Evolutionary conservation across 495 filamentous ascomycete species (phyloP).

Genomic region (Saxophila tyrrhenica): DNA sequence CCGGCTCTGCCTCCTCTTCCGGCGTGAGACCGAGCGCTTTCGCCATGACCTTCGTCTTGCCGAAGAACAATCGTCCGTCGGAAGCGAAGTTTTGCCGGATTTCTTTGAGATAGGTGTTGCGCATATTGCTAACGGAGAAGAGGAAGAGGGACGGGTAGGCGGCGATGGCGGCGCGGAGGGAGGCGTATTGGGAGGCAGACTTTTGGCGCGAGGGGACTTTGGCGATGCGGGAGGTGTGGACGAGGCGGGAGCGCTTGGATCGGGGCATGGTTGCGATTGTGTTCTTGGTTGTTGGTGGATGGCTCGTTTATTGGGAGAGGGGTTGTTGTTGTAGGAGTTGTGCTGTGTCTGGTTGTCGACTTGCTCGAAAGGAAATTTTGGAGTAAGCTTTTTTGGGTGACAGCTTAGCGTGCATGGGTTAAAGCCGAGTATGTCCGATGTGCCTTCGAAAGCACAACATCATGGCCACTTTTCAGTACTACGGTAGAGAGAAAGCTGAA

Average conservation of each 20-base stretch:
- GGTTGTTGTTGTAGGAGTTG: neutral
- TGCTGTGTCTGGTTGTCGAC: neutral
- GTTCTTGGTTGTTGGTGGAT: neutral
- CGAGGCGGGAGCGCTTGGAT: slow-evolving; percentile 82
- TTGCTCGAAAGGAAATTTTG: no score
- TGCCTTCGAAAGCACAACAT: no score
- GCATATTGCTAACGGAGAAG: slow-evolving; percentile 94
- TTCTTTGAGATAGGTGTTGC: slow-evolving; percentile 91
- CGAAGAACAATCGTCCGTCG: slow-evolving; percentile 92
- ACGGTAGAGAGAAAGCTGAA: no score
- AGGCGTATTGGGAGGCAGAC: slow-evolving; percentile 74
- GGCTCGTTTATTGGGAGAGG: no score
- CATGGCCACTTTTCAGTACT: no score
- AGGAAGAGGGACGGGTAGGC: slow-evolving; percentile 84
- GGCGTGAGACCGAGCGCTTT: slow-evolving; percentile 68
- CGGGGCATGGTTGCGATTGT: slow-evolving; percentile 66
- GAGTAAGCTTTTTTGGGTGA: no score
- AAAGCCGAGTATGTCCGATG: no score
- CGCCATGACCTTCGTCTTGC: slow-evolving; percentile 97
- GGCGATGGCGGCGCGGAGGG: slow-evolving; percentile 75
- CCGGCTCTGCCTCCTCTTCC: slow-evolving; percentile 65
- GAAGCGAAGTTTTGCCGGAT: slow-evolving; percentile 74
- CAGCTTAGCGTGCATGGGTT: no score
- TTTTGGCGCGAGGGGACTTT: slow-evolving; percentile 84
- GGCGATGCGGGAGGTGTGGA: slow-evolving; percentile 75